Evolutionary conservation across 1,284 basidiomycete species (phyloP).

Genomic region (Singerocomus inundabilis): DNA sequence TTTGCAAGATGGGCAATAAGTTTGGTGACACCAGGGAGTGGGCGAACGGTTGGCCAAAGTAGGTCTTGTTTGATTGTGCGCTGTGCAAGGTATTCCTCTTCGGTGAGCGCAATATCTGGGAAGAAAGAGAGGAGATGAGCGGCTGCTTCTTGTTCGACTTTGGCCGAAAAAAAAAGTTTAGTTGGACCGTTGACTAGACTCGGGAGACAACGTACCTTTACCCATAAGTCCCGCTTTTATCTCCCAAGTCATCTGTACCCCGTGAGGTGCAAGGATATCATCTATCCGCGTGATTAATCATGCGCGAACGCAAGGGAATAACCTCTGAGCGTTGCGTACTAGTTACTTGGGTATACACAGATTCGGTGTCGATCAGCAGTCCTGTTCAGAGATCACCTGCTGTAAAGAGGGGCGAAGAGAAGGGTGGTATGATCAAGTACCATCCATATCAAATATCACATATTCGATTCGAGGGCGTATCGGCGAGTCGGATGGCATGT

Average conservation of each 20-base stretch:
- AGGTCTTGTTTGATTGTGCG: constrained; percentile 58
- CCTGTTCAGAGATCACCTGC: constrained; percentile 30
- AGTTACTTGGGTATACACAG: constrained; percentile 72
- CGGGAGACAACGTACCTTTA: constrained; percentile 51
- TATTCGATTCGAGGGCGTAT: constrained; percentile 50
- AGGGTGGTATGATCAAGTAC: constrained; percentile 35
- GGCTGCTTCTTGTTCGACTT: constrained; percentile 66
- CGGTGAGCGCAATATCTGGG: constrained; percentile 60
- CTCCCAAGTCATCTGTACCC: constrained; percentile 77
- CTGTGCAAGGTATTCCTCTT: constrained; percentile 56
- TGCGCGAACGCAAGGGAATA: neutral
- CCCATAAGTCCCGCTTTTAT: constrained; percentile 84
- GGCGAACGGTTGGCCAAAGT: constrained; percentile 63
- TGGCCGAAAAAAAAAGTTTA: neutral
- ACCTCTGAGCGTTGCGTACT: constrained; percentile 44
- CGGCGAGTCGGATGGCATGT: constrained; percentile 10
- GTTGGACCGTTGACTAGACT: neutral
- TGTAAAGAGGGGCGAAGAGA: neutral
- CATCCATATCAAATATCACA: constrained; percentile 82
- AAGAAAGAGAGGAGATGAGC: constrained; percentile 71
- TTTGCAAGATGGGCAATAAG: constrained; percentile 64
- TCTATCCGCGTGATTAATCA: constrained; percentile 33
- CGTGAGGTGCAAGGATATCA: constrained; percentile 67
- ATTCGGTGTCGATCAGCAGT: constrained; percentile 70
- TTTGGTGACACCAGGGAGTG: constrained; percentile 65